Percentiles rank a stretch among this genome's conserved stretches.
Conservation (phyloP, 257 asterid species). For the Scutellaria barbata region DNA sequence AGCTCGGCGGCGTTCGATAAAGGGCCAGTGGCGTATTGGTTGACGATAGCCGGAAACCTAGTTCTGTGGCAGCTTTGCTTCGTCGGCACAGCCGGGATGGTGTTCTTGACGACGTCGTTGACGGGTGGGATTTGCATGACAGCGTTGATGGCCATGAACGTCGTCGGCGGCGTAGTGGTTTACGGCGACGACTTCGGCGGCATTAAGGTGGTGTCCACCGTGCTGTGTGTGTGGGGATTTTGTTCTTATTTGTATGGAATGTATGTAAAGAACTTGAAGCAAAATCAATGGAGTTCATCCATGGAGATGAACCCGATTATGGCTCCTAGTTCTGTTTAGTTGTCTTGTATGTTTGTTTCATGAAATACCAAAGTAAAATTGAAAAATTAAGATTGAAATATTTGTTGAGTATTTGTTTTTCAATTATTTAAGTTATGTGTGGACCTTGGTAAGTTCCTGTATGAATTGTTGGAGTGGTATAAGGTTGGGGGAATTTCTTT, state of each 20-base stretch:
- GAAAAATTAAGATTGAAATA: no score
- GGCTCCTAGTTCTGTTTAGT: neutral
- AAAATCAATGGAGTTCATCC: neutral
- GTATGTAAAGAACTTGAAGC: constrained; percentile 35
- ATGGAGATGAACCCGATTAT: constrained; percentile 17
- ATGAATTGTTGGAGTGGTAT: no score
- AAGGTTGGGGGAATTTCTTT: no score
- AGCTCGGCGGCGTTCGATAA: constrained; percentile 44
- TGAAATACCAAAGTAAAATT: no score
- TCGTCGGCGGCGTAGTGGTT: constrained; percentile 61
- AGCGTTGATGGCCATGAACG: constrained; percentile 62
- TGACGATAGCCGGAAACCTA: constrained; percentile 41
- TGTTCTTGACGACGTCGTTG: constrained; percentile 72
- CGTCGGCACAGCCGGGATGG: constrained; percentile 84
- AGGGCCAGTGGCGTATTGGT: constrained; percentile 60
- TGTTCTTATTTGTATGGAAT: constrained; percentile 64
- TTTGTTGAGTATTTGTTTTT: no score
- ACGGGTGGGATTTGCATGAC: constrained; percentile 81
- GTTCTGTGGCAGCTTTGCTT: constrained; percentile 72
- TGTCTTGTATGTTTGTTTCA: no score
- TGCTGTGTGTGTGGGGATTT: constrained; percentile 73
- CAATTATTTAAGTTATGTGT: no score
- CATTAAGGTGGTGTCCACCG: constrained; percentile 57
- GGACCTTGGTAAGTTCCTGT: no score
- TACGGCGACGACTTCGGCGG: constrained; percentile 64